These are phyloP conservation scores for Rhipidocladum racemiflorum DNA, from an alignment of 176 grass and related monocot species.

Conservation along the genomic window DNA sequence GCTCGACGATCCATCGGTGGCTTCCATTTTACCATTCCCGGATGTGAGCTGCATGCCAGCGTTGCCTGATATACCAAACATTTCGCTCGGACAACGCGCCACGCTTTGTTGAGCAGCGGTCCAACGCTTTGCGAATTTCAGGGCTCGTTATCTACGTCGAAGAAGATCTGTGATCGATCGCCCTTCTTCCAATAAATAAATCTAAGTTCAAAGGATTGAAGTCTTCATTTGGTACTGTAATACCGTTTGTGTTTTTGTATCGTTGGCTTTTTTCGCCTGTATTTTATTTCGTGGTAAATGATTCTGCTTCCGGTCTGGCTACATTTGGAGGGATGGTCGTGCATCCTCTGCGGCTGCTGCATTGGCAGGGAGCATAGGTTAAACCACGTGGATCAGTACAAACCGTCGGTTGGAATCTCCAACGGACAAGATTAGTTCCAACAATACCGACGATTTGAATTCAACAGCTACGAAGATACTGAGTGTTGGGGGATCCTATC, in stretches of 20 bases:
- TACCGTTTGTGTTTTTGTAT: neutral
- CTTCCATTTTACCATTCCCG: neutral
- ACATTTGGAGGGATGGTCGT: neutral
- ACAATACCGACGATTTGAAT: neutral
- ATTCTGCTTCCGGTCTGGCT: neutral
- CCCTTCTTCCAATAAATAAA: slow-evolving; percentile 8
- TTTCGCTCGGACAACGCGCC: neutral
- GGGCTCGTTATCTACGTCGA: neutral
- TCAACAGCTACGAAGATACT: too few relatives aligned
- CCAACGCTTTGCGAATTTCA: neutral
- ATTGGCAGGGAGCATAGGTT: neutral
- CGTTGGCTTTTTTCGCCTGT: neutral
- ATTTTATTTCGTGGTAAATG: neutral
- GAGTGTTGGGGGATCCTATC: too few relatives aligned
- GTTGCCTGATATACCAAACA: neutral
- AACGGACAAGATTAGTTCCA: too few relatives aligned
- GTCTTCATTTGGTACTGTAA: neutral
- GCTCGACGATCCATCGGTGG: neutral
- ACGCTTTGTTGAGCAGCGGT: slow-evolving; percentile 5
- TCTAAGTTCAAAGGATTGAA: slow-evolving; percentile 14
- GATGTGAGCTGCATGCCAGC: neutral
- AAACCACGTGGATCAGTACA: neutral
- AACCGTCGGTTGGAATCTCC: neutral
- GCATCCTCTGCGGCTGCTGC: neutral
- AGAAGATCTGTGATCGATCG: neutral